Evolutionary conservation across 2,329 filamentous ascomycete species (phyloP).

Genomic region (Didymella pomorum): DNA sequence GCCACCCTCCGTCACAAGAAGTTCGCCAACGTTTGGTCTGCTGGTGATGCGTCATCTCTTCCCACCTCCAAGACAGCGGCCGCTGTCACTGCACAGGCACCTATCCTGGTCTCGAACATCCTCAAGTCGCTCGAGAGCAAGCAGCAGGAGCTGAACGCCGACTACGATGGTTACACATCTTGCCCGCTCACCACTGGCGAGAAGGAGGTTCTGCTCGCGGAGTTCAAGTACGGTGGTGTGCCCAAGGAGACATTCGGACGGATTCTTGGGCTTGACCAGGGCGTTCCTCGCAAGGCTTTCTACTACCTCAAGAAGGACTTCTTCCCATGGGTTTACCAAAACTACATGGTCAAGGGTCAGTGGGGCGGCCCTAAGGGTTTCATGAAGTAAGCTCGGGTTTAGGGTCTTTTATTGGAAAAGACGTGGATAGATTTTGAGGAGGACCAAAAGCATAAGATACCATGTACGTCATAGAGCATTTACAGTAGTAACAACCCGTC

Average conservation of each 20-base stretch:
- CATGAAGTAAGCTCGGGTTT: constrained; percentile 24
- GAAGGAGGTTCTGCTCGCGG: constrained; percentile 69
- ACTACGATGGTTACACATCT: constrained; percentile 53
- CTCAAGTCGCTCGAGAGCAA: constrained; percentile 40
- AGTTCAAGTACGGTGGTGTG: constrained; percentile 70
- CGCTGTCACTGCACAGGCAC: constrained; percentile 50
- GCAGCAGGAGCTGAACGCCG: constrained; percentile 17
- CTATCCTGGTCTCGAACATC: constrained; percentile 49
- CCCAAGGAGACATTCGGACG: constrained; percentile 69
- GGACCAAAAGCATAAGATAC: constrained; percentile 15
- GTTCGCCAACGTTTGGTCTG: constrained; percentile 51
- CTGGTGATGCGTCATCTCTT: constrained; percentile 49
- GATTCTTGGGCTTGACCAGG: constrained; percentile 65
- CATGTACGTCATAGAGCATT: constrained; percentile 10
- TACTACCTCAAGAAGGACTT: constrained; percentile 72
- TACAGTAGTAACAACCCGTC: neutral
- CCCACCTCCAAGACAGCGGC: constrained; percentile 53
- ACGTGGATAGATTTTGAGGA: neutral
- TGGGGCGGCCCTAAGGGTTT: constrained; percentile 69
- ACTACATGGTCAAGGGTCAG: constrained; percentile 67
- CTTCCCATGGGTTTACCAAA: constrained; percentile 71
- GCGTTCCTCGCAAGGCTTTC: constrained; percentile 63
- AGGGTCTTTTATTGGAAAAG: no score
- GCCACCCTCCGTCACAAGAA: constrained; percentile 49
- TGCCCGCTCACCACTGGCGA: constrained; percentile 57